phyloP scores from a whole-genome alignment of 441 rosid species.

The Jatropha podagrica region DNA sequence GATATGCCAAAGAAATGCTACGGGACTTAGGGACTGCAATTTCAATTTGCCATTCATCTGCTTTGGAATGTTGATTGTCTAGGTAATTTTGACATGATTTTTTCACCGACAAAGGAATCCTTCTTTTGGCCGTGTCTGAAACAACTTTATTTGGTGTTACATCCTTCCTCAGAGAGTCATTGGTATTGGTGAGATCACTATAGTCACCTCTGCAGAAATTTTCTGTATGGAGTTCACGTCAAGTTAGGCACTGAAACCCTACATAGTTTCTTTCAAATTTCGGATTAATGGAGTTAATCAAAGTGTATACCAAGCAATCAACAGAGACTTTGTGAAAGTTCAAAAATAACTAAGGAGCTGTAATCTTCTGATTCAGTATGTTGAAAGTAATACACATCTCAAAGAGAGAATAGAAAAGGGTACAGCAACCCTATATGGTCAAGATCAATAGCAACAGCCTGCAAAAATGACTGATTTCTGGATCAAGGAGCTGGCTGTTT shows the following conservation, averaged over 20 bases:
- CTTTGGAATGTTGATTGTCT: constrained; percentile 46
- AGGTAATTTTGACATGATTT: constrained; percentile 43
- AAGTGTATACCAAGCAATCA: background rate
- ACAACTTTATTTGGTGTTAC: constrained; percentile 41
- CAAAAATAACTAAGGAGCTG: background rate
- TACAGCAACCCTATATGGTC: background rate
- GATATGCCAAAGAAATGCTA: constrained; percentile 35
- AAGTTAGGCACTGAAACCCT: background rate
- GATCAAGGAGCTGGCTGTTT: background rate
- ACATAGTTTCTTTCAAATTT: background rate
- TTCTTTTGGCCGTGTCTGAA: constrained; percentile 45
- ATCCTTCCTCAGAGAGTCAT: constrained; percentile 52
- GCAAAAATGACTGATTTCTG: background rate
- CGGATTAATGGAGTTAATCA: background rate
- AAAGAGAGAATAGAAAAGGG: background rate
- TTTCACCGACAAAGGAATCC: constrained; percentile 54
- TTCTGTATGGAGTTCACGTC: constrained; percentile 41
- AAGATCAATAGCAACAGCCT: background rate
- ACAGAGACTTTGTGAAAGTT: background rate
- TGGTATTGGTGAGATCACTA: constrained; percentile 52
- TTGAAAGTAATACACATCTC: background rate
- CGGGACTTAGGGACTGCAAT: constrained; percentile 62
- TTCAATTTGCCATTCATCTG: constrained; percentile 78
- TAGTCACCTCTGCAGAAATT: constrained; percentile 56
- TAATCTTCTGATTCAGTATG: background rate